Evolutionary conservation across 306 rosid genomes (phyloP), one percentile per base, ranked within the genome.

Genomic region (Begonia peltatifolia): DNA sequence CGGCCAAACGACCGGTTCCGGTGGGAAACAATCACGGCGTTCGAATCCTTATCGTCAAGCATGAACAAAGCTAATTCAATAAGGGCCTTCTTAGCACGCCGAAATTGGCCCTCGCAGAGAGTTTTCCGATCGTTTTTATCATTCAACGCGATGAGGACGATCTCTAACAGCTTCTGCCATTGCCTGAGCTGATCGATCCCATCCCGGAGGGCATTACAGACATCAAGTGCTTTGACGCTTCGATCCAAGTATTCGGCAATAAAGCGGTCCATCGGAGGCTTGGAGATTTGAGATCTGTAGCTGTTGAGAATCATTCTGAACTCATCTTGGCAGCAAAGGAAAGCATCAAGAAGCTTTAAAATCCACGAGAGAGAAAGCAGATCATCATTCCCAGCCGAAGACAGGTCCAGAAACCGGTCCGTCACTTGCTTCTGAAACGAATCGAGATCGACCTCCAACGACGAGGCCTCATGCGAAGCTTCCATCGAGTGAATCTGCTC

Each of bases 1-100:
- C 85, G 72, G 38, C 94, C 83, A 58, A 89, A 89, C 9, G 97
- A 89, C 10, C 97, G 74, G 66, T 89, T 89, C 50, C 97, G 74
- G 63, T 77, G 74, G 10, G 87, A 58, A 0, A 74, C 2, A 7
- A 70, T 41, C 23, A 49, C 53, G 48, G 58, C 43, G 47, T 54
- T 67, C 9, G 87, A 70, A 50, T 84, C 89, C 65, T 84, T 82
- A 4, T 85, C 95, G 42, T 80, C 93, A 17, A 85, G 73, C 97
- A 85, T 84, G 2, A 72, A 68, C 14, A 82, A 72, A 0, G 87
- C 87, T 52, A 89, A 71, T 59, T 85, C 95, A 16, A 78, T 64
- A 1, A 89, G 80, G 0, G 95, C 95, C 56, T 82, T 89, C 67
- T 82, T 89, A 2, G 97, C 95, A 0, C 97, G 84, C 14, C 94